These are phyloP conservation scores for Closterium sp. DNA, from an alignment of 139 green algal species.

Conservation along the genomic window DNA sequence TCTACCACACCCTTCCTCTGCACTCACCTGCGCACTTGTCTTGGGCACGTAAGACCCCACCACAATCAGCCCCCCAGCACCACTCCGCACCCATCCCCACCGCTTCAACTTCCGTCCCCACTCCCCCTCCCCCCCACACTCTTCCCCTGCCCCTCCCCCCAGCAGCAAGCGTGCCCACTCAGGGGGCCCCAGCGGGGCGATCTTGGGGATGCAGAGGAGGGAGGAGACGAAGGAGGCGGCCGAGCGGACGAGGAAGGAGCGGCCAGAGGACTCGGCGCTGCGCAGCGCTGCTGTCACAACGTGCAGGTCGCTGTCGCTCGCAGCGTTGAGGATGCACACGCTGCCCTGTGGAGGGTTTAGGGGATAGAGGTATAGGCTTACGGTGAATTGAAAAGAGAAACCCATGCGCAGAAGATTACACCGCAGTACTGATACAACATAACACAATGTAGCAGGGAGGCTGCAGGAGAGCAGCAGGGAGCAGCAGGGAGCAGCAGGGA, in stretches of 20 bases:
- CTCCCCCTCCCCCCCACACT: neutral
- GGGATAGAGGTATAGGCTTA: neutral
- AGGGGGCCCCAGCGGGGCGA: constrained; percentile 25
- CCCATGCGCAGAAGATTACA: too few relatives aligned
- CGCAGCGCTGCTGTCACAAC: constrained; percentile 36
- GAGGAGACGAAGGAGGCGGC: constrained; percentile 52
- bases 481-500: neutral
- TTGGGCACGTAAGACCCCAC: constrained; percentile 53
- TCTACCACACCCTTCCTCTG: neutral
- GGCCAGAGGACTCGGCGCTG: constrained; percentile 13
- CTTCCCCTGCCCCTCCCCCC: neutral
- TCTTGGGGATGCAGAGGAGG: constrained; percentile 19
- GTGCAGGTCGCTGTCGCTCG: constrained; percentile 47
- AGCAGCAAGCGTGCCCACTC: constrained; percentile 14
- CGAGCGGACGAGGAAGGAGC: constrained; percentile 40
- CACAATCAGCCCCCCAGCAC: constrained; percentile 39
- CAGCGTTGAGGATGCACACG: constrained; percentile 52
- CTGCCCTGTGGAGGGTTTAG: constrained; percentile 33
- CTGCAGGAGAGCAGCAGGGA: neutral
- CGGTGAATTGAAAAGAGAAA: too few relatives aligned
- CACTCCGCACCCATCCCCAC: neutral
- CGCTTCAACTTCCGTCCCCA: neutral
- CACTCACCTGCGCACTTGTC: constrained; percentile 38
- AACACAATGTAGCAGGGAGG: too few relatives aligned
- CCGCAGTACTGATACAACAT: too few relatives aligned